Conservation (phyloP, 345 rosid species). For the Rhizophora apiculata region DNA sequence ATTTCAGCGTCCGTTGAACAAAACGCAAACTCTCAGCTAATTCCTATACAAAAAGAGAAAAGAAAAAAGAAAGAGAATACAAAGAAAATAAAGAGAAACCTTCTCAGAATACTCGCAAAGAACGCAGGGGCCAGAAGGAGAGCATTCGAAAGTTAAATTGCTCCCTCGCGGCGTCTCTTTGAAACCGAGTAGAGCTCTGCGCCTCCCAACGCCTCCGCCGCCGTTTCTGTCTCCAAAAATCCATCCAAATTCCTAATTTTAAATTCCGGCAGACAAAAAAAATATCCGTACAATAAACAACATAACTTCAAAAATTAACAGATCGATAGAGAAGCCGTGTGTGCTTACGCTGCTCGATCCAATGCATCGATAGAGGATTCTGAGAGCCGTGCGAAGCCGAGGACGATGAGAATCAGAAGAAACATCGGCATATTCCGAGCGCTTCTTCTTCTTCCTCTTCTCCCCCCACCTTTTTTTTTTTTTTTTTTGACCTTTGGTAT, state of each 20-base stretch:
- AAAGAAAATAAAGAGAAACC: slow-evolving; percentile 26
- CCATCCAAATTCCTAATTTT: background rate
- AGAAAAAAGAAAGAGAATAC: background rate
- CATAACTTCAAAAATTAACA: too few relatives aligned
- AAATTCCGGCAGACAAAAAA: background rate
- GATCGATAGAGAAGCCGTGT: too few relatives aligned
- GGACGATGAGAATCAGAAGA: background rate
- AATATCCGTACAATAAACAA: background rate
- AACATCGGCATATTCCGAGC: background rate
- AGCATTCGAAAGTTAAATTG: slow-evolving; percentile 71
- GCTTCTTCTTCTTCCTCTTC: background rate
- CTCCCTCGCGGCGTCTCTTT: slow-evolving; percentile 64
- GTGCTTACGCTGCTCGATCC: slow-evolving; percentile 12
- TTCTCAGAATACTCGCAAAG: slow-evolving; percentile 78
- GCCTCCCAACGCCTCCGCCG: slow-evolving; percentile 33
- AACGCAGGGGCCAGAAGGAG: slow-evolving; percentile 92
- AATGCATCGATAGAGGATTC: background rate
- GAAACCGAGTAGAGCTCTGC: slow-evolving; percentile 58
- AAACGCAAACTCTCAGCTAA: too few relatives aligned
- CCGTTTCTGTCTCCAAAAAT: slow-evolving; percentile 12
- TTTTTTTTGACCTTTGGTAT: background rate
- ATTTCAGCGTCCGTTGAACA: too few relatives aligned
- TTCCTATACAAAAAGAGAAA: background rate
- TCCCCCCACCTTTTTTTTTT: background rate
- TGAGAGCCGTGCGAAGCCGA: background rate